These are phyloP conservation scores for Pichia cactophila DNA, from an alignment of 1,139 yeast genomes.

Conservation along the genomic window DNA sequence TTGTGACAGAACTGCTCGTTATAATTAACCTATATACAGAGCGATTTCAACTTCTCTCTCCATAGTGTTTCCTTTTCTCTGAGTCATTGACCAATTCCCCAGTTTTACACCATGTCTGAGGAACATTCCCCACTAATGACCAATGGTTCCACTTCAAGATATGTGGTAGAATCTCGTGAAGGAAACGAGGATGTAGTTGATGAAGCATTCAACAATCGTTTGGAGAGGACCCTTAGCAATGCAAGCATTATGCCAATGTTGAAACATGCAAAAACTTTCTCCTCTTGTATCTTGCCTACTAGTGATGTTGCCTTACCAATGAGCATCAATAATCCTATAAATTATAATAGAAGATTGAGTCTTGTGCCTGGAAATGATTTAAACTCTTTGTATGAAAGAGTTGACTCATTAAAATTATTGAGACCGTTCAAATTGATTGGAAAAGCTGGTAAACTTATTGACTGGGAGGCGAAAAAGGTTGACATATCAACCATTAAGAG, in stretches of 20 bases:
- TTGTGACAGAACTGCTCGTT: too few species aligned
- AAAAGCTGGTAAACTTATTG: conserved; percentile 27
- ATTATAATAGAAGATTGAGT: conserved; percentile 19
- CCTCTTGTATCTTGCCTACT: not conserved
- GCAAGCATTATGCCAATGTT: conserved; percentile 3
- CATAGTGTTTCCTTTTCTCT: not conserved
- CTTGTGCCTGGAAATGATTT: conserved; percentile 14
- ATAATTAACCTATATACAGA: too few species aligned
- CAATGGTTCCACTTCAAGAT: not conserved
- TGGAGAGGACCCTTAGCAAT: not conserved
- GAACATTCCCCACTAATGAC: not conserved
- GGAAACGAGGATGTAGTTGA: not conserved
- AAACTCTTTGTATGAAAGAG: conserved; percentile 17
- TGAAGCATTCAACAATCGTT: not conserved
- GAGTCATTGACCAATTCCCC: not conserved
- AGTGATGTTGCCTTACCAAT: conserved; percentile 8
- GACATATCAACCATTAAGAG: conserved; percentile 26
- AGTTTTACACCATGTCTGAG: not conserved
- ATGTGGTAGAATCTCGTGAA: not conserved
- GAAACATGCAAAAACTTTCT: conserved; percentile 9
- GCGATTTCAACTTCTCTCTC: not conserved
- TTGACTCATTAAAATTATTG: conserved; percentile 33
- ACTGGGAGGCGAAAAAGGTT: conserved; percentile 39
- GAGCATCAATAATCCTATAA: conserved; percentile 18
- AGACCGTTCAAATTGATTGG: conserved; percentile 57